Percentiles rank a stretch among this genome's conserved stretches.
Evolutionary conservation across 768 basidiomycete genomes (phyloP).

Genomic region (Tylopilus felleus): DNA sequence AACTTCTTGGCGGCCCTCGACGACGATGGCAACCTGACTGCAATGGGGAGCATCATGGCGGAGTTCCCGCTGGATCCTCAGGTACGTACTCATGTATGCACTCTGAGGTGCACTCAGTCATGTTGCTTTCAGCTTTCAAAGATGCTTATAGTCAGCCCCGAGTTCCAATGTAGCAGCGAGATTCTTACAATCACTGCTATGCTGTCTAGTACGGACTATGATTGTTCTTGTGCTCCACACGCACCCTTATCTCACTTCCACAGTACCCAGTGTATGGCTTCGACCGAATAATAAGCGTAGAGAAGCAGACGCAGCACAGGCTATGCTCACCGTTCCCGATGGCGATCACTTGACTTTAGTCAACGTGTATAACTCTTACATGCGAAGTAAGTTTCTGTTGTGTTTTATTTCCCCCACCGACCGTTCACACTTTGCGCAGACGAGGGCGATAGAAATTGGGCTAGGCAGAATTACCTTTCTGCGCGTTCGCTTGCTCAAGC

Average conservation of each 20-base stretch:
- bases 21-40: conserved; percentile 88
- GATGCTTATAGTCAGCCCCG: conserved; percentile 90
- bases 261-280: conserved; percentile 87
- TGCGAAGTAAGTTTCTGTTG: conserved; percentile 60
- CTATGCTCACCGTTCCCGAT: conserved; percentile 82
- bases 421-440: conserved; percentile 40
- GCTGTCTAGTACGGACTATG: conserved; percentile 71
- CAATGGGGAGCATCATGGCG: conserved; percentile 88
- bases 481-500: conserved; percentile 81
- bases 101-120: not conserved
- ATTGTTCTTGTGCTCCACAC: not conserved
- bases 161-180: conserved; percentile 95
- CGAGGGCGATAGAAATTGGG: conserved; percentile 78
- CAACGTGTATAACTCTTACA: conserved; percentile 94
- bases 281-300: conserved; percentile 83
- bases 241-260: not conserved
- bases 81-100: conserved; percentile 41
- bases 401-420: not conserved
- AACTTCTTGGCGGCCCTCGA: conserved; percentile 92
- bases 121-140: conserved; percentile 59
- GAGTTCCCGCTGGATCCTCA: conserved; percentile 99
- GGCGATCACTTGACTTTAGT: conserved; percentile 95
- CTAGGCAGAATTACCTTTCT: conserved; percentile 86
- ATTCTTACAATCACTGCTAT: conserved; percentile 93
- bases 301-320: conserved; percentile 92